Percentiles rank a stretch among this genome's conserved stretches.
Conservation (phyloP, 1,139 yeast genomes). For the Debaryomyces sp. region DNA sequence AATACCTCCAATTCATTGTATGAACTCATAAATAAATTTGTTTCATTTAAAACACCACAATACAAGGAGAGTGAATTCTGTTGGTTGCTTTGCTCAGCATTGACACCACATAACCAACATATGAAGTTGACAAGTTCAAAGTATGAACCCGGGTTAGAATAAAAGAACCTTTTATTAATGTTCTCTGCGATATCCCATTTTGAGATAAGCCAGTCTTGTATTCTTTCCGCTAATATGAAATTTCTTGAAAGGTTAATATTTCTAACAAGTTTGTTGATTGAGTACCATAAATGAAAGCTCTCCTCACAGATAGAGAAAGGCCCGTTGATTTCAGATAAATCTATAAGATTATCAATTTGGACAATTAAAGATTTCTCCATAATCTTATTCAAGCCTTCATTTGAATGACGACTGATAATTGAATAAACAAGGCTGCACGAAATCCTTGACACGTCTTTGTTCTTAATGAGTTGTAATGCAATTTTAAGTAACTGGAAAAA, state of each 20-base stretch:
- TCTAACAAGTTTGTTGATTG: conserved; percentile 38
- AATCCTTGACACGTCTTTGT: conserved; percentile 19
- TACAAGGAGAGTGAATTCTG: neutral
- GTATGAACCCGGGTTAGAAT: neutral
- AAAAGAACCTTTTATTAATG: neutral
- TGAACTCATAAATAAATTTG: conserved; percentile 6
- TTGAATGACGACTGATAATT: conserved; percentile 16
- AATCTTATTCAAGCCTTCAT: conserved; percentile 16
- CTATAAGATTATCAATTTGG: conserved; percentile 52
- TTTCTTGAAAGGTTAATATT: conserved; percentile 27
- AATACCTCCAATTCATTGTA: conserved; percentile 9
- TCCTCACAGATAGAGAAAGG: conserved; percentile 50
- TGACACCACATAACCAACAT: conserved; percentile 44
- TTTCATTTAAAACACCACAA: conserved; percentile 10
- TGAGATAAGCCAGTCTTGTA: conserved; percentile 51
- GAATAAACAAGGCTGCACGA: conserved; percentile 25
- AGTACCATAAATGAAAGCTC: conserved; percentile 57
- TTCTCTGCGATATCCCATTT: conserved; percentile 33
- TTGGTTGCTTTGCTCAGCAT: neutral
- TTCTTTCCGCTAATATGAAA: conserved; percentile 20
- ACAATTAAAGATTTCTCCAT: conserved; percentile 43
- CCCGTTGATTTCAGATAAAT: conserved; percentile 60
- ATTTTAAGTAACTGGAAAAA: conserved; percentile 35
- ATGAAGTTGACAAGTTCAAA: conserved; percentile 23
- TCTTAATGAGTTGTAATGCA: conserved; percentile 50